Evolutionary conservation across 1,284 basidiomycete species (phyloP), one percentile per base, ranked within the genome.

Genomic region (Naganishia albida): DNA sequence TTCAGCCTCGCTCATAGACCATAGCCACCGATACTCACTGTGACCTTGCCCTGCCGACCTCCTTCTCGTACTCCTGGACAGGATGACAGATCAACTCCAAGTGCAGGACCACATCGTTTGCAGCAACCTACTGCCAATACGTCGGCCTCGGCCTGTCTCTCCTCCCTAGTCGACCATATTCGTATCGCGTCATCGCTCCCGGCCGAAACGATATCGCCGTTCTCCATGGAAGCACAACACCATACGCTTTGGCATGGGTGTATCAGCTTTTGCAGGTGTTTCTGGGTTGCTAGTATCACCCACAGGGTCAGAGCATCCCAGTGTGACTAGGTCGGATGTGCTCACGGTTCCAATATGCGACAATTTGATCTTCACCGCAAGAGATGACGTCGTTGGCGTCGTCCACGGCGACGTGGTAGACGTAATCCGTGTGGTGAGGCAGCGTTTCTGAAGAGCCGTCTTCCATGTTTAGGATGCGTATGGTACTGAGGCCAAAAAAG

Each of bases 221-320:
- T 72, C 8, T 69, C 64, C 8, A 75, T 49, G 12, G 55, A 64
- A 6, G 67, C 56, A 4, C 69, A 70, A 6, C 71, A 67, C 74
- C 74, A 76, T 7, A 76, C 74, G 1, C 71, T 73, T 44, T 73
- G 71, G 43, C 74, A 76, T 0, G 74, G 74, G 48, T 76, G 74
- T 2, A 69, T 30, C 3, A 75, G 38, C 2, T 42, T 52, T 7
- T 67, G 51, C 13, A 63, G 42, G 40, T 40, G 20, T 49, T 51
- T 20, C 48, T 64, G 7, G 12, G 28, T 3, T 50, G 63, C 23
- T 65, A 7, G 20, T 39, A 0, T 49, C 68, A 13, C 51, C 43
- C 49, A 3, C 16, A 51, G 3, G 18, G n/a, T 25, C 23, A 60
- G 50, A 1, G 30, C 34, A 23, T 23, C 13, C 10, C 25, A n/a